Evolutionary conservation across 2,329 filamentous ascomycete genomes (phyloP).

Genomic region (Seiridium cupressi): DNA sequence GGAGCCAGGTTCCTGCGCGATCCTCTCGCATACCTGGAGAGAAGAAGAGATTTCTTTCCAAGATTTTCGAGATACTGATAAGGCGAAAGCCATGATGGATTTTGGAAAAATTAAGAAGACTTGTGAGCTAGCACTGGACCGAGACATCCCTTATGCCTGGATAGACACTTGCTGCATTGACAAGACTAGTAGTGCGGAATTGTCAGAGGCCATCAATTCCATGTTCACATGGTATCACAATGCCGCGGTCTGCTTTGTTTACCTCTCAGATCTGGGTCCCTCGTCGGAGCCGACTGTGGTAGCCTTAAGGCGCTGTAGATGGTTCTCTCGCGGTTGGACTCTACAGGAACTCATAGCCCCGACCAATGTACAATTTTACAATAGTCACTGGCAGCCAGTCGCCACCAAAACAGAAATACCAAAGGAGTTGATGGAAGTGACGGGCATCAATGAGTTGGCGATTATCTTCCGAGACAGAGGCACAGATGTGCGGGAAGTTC

Average conservation of each 20-base stretch:
- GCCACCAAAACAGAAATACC: slow-evolving; percentile 7
- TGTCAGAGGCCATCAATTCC: slow-evolving; percentile 19
- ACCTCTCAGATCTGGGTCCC: slow-evolving; percentile 22
- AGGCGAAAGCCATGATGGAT: too few species aligned
- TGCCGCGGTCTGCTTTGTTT: slow-evolving; percentile 17
- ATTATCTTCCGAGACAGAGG: too few species aligned
- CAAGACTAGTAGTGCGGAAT: slow-evolving; percentile 16
- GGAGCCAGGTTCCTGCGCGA: slow-evolving; percentile 23
- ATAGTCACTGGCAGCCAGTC: slow-evolving; percentile 10
- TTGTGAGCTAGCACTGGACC: slow-evolving; percentile 9
- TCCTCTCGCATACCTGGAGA: slow-evolving; percentile 35
- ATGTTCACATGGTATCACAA: slow-evolving; percentile 17
- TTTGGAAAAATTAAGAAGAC: slow-evolving; percentile 16
- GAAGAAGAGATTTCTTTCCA: slow-evolving; percentile 26
- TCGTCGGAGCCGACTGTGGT: slow-evolving; percentile 23
- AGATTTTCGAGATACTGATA: slow-evolving; percentile 12
- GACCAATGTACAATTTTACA: slow-evolving; percentile 12
- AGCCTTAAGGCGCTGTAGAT: neutral
- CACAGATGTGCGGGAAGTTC: neutral
- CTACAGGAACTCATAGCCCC: slow-evolving; percentile 21
- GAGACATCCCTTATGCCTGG: slow-evolving; percentile 17
- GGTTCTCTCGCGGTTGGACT: slow-evolving; percentile 18
- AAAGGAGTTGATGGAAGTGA: neutral
- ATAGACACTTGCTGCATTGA: slow-evolving; percentile 24
- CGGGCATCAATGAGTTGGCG: too few species aligned